These are phyloP conservation scores for Monosporascus sp. DNA, from an alignment of 2,329 filamentous ascomycete species.

Conservation along the genomic window DNA sequence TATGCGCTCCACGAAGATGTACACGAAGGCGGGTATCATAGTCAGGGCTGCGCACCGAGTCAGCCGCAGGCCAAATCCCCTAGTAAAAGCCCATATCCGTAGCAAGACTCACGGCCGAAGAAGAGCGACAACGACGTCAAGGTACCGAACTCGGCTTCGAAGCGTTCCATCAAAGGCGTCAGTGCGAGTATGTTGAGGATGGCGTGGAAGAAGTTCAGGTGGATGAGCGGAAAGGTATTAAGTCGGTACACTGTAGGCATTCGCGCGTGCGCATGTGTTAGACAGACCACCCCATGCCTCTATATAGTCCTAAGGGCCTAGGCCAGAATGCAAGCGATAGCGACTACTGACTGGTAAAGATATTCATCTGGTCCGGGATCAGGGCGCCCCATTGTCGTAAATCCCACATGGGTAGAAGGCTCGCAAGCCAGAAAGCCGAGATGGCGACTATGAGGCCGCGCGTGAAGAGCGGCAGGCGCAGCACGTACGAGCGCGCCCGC, in stretches of 20 bases:
- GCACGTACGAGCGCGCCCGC: slow-evolving; percentile 73
- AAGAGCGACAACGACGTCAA: slow-evolving; percentile 83
- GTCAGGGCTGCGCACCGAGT: slow-evolving; percentile 56
- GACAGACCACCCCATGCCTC: neutral
- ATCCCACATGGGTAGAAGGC: slow-evolving; percentile 65
- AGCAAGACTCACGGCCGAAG: slow-evolving; percentile 68
- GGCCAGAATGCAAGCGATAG: neutral
- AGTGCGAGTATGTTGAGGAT: slow-evolving; percentile 74
- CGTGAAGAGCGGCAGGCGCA: slow-evolving; percentile 84
- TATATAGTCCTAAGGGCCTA: neutral
- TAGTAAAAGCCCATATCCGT: neutral
- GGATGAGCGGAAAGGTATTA: slow-evolving; percentile 87
- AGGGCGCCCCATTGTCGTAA: slow-evolving; percentile 72
- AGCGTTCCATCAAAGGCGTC: slow-evolving; percentile 84
- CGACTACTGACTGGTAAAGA: slow-evolving; percentile 59
- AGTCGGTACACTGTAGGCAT: slow-evolving; percentile 70
- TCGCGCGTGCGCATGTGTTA: neutral
- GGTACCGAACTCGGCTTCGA: slow-evolving; percentile 89
- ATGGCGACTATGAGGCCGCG: slow-evolving; percentile 64
- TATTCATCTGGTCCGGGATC: slow-evolving; percentile 67
- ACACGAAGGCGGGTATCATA: slow-evolving; percentile 75
- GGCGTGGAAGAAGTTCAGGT: slow-evolving; percentile 74
- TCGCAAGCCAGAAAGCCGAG: slow-evolving; percentile 61
- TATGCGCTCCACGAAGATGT: slow-evolving; percentile 71
- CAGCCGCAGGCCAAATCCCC: neutral